Evolutionary conservation across 2,329 filamentous ascomycete species (phyloP).

Genomic region (Nothophaeocryptopus gaeumannii): DNA sequence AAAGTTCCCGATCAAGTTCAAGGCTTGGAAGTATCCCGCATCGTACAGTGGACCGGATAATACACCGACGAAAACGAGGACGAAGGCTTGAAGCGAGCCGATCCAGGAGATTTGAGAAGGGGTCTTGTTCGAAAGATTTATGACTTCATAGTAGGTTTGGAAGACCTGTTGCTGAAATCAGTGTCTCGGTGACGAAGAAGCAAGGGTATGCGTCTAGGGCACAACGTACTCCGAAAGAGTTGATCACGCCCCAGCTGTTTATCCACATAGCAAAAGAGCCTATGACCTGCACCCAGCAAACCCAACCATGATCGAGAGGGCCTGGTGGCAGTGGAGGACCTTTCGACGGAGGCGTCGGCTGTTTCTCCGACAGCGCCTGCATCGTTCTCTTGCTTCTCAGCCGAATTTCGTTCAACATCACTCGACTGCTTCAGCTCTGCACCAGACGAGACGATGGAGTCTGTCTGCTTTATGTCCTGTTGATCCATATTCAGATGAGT

Average conservation of each 20-base stretch:
- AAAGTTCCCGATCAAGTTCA: conserved; percentile 5
- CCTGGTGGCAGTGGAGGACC: neutral
- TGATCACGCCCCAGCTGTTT: conserved; percentile 6
- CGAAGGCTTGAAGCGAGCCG: conserved; percentile 38
- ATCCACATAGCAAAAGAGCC: conserved; percentile 6
- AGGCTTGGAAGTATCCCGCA: conserved; percentile 10
- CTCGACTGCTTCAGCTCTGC: too few relatives aligned
- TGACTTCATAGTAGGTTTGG: conserved; percentile 8
- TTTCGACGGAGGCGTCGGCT: too few relatives aligned
- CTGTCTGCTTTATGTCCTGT: too few relatives aligned
- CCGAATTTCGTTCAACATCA: too few relatives aligned
- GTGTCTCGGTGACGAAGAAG: too few relatives aligned
- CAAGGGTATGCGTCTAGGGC: neutral
- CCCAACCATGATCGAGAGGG: conserved; percentile 2
- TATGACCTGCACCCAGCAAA: conserved; percentile 1
- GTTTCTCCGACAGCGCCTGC: too few relatives aligned
- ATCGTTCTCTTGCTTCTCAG: too few relatives aligned
- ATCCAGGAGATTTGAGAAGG: conserved; percentile 10
- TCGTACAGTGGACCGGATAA: conserved; percentile 11
- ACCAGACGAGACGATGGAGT: too few relatives aligned
- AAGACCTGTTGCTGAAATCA: neutral
- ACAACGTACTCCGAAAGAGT: neutral
- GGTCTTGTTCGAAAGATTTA: neutral
- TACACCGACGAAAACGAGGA: conserved; percentile 38
- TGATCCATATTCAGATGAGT: too few relatives aligned